Conservation (phyloP, 2,329 filamentous ascomycete species). For the Scolecobasidium constrictum region DNA sequence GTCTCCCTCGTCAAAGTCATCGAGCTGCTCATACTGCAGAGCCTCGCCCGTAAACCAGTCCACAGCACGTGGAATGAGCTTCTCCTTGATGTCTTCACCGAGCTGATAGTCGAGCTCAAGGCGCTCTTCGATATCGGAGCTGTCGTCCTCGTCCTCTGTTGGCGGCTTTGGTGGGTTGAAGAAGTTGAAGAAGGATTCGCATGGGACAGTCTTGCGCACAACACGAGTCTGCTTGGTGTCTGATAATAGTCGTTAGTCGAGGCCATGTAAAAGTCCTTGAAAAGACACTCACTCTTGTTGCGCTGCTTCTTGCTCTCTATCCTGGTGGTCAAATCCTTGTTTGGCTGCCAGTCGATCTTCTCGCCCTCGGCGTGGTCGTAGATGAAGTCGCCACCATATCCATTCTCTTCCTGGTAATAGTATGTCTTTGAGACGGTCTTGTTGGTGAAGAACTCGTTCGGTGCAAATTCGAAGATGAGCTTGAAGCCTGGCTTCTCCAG, state of each 20-base stretch:
- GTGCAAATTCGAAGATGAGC: constrained; percentile 90
- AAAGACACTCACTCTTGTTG: constrained; percentile 75
- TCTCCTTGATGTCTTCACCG: constrained; percentile 99
- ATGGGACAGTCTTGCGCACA: constrained; percentile 97
- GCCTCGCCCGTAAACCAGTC: constrained; percentile 99
- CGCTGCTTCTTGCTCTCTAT: constrained; percentile 99
- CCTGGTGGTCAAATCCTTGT: constrained; percentile 86
- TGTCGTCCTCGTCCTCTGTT: constrained; percentile 60
- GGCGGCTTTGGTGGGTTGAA: constrained; percentile 91
- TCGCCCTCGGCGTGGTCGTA: constrained; percentile 98
- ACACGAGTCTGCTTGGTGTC: constrained; percentile 98
- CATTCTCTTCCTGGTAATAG: constrained; percentile 97
- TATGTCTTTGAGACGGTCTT: constrained; percentile 97
- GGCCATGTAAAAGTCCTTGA: not conserved
- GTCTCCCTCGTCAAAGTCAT: constrained; percentile 70
- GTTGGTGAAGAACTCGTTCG: constrained; percentile 97
- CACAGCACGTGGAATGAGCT: constrained; percentile 94
- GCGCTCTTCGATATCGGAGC: constrained; percentile 90
- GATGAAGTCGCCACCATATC: constrained; percentile 98
- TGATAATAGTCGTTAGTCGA: constrained; percentile 28
- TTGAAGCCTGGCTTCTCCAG: constrained; percentile 97
- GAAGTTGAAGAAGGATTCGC: constrained; percentile 96
- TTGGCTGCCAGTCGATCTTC: constrained; percentile 93
- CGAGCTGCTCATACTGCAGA: constrained; percentile 88
- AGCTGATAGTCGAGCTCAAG: constrained; percentile 98